phyloP scores from a whole-genome alignment of 2,329 filamentous ascomycete species.

The Aphanoascus verrucosus region DNA sequence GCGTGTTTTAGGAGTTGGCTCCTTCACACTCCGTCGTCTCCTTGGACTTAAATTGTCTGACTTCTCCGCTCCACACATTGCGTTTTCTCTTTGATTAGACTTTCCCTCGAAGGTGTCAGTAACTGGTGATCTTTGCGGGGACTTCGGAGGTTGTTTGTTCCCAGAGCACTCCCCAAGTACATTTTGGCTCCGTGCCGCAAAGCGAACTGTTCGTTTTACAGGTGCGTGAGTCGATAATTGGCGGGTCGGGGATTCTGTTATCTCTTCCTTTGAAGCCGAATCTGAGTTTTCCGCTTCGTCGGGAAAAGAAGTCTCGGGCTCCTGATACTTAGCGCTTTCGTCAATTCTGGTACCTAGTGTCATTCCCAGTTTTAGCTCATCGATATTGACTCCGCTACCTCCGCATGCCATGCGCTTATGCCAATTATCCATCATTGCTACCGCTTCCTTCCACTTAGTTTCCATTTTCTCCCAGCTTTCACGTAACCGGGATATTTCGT shows the following conservation, averaged over 20 bases:
- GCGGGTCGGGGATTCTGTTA: background rate
- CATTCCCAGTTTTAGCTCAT: conserved; percentile 35
- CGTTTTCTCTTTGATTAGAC: background rate
- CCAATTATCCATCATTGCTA: conserved; percentile 87
- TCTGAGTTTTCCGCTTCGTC: conserved; percentile 21
- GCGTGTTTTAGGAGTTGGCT: background rate
- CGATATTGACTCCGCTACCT: conserved; percentile 33
- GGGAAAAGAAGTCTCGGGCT: conserved; percentile 18
- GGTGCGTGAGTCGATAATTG: background rate
- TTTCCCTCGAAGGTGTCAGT: background rate
- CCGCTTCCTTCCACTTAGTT: conserved; percentile 74
- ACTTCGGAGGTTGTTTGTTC: background rate
- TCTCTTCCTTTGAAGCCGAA: background rate
- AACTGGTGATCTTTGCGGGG: background rate
- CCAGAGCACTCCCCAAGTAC: conserved; percentile 4
- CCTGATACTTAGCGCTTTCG: conserved; percentile 7
- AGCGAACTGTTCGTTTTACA: background rate
- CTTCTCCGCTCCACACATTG: background rate
- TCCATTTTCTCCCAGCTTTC: conserved; percentile 93
- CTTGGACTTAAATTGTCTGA: background rate
- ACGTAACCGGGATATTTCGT: conserved; percentile 73
- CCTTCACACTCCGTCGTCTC: background rate
- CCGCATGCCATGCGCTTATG: conserved; percentile 58
- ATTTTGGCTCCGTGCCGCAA: background rate
- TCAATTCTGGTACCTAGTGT: conserved; percentile 32